Percentiles rank a stretch among this genome's conserved stretches.
Evolutionary conservation across 352 stramenopile species (phyloP).

Genomic region (Phytophthora kernoviae): DNA sequence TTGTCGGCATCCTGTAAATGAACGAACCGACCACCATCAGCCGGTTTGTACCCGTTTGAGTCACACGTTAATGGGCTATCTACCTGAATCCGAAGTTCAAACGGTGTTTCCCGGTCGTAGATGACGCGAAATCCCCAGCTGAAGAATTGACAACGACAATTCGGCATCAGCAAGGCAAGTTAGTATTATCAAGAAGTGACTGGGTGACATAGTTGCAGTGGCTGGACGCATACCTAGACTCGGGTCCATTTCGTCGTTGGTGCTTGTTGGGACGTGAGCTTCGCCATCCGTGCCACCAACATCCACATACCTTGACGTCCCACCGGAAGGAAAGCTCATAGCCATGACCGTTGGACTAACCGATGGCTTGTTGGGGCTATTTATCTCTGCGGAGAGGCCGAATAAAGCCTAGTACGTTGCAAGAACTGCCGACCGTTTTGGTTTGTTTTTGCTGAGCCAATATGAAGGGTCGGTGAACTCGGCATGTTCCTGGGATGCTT

Average conservation of each 20-base stretch:
- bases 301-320: conserved; percentile 46
- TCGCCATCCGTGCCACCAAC: conserved; percentile 27
- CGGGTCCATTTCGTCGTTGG: conserved; percentile 75
- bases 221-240: conserved; percentile 59
- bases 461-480: conserved; percentile 12
- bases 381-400: conserved; percentile 4
- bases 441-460: too few species aligned
- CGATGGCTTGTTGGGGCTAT: neutral
- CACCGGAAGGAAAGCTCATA: conserved; percentile 47
- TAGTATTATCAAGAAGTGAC: neutral
- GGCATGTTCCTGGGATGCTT: conserved; percentile 4
- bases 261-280: conserved; percentile 51
- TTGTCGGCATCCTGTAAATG: conserved; percentile 69
- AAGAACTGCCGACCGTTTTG: conserved; percentile 21
- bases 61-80: neutral
- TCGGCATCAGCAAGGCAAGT: neutral
- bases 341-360: conserved; percentile 9
- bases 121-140: conserved; percentile 89
- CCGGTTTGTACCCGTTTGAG: too few species aligned
- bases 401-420: conserved; percentile 4
- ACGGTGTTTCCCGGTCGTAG: conserved; percentile 91
- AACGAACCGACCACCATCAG: neutral
- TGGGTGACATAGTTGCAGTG: neutral
- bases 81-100: conserved; percentile 91
- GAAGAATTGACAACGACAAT: neutral